A percentile compares a stretch with the other conserved stretches of the same genome.
These are phyloP conservation scores for Lupinus albus DNA, from an alignment of 306 rosid genomes.

Conservation along the genomic window DNA sequence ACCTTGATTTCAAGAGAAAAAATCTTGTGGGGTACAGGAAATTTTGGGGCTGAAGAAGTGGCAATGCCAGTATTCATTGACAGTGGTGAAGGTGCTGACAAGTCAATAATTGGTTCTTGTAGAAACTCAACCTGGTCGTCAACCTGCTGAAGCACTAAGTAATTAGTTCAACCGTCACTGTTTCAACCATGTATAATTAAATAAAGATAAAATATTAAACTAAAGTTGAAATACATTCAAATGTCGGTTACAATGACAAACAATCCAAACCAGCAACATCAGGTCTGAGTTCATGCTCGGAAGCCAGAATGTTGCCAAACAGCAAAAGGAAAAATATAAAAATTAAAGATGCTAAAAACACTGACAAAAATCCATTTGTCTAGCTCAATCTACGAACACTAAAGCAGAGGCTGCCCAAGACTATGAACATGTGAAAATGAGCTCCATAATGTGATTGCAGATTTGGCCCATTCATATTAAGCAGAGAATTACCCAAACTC, in stretches of 20 bases:
- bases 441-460: too few relatives aligned
- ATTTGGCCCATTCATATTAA: too few relatives aligned
- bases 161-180: neutral
- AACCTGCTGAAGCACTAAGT: neutral
- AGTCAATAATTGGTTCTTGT: neutral
- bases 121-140: neutral
- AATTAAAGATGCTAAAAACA: too few relatives aligned
- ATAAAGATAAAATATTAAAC: neutral
- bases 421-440: too few relatives aligned
- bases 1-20: conserved; percentile 68
- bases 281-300: too few relatives aligned
- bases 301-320: too few relatives aligned
- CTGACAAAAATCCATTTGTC: too few relatives aligned
- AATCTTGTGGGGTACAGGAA: conserved; percentile 58
- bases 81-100: neutral
- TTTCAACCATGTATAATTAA: neutral
- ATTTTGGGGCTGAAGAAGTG: conserved; percentile 41
- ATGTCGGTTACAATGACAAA: neutral
- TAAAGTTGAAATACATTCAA: neutral
- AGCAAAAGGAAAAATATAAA: too few relatives aligned
- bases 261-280: too few relatives aligned
- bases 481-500: too few relatives aligned
- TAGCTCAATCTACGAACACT: too few relatives aligned
- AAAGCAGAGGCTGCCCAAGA: too few relatives aligned
- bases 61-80: conserved; percentile 41